Conservation (phyloP, 139 green algal genomes). For the Chlorella sp. region DNA sequence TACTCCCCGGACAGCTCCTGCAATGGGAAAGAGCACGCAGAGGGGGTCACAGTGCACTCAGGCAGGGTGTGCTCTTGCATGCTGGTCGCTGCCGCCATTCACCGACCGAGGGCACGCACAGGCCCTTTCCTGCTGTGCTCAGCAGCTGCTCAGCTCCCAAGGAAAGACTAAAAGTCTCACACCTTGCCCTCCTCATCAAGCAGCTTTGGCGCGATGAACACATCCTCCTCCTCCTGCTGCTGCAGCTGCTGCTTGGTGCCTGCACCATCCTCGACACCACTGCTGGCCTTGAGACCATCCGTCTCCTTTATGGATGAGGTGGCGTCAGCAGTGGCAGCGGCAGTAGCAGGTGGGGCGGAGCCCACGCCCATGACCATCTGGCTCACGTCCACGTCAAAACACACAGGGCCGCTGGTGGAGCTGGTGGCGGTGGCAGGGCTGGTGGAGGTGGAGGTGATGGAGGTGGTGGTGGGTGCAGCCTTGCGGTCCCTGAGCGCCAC, state of each 20-base stretch:
- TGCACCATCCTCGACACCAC: not conserved
- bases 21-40: too few relatives aligned
- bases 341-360: not conserved
- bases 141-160: too few relatives aligned
- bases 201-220: slow-evolving; percentile 45
- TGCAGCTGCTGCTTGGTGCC: too few relatives aligned
- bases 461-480: not conserved
- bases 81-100: too few relatives aligned
- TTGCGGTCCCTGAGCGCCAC: not conserved
- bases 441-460: not conserved
- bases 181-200: slow-evolving; percentile 16
- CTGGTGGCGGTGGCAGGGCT: too few relatives aligned
- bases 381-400: not conserved
- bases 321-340: not conserved
- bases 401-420: not conserved
- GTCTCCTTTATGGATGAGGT: not conserved
- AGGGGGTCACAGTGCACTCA: too few relatives aligned
- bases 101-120: too few relatives aligned
- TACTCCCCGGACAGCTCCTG: too few relatives aligned
- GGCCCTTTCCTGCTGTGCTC: too few relatives aligned
- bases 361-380: slow-evolving; percentile 9
- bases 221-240: slow-evolving; percentile 33
- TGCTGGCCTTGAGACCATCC: not conserved
- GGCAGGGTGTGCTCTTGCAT: too few relatives aligned
- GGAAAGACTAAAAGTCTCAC: too few relatives aligned